Conservation (phyloP, 257 asterid genomes). For the Solanum rostratum region DNA sequence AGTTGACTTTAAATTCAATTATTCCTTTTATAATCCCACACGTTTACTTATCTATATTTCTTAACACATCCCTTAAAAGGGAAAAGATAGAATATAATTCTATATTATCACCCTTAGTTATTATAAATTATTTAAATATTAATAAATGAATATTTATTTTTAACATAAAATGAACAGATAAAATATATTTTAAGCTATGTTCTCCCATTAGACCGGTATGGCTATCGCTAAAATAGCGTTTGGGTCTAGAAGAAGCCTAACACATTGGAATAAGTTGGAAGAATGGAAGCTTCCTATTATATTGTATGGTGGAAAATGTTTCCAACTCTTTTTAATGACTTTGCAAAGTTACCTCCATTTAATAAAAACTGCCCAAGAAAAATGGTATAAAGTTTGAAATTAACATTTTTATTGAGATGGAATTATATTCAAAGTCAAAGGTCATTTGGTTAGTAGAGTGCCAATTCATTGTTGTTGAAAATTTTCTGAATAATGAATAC, state of each 20-base stretch:
- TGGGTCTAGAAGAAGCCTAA: background rate
- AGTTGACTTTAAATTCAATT: background rate
- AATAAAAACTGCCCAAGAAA: background rate
- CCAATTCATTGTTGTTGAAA: background rate
- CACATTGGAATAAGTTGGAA: background rate
- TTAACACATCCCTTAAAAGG: accelerated
- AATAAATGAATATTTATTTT: background rate
- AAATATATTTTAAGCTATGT: background rate
- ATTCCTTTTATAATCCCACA: background rate
- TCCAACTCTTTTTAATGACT: background rate
- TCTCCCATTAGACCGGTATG: background rate
- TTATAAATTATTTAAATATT: background rate
- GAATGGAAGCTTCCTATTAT: background rate
- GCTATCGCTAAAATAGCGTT: background rate
- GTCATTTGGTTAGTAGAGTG: background rate
- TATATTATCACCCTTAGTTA: background rate
- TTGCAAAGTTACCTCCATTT: background rate
- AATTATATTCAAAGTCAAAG: background rate
- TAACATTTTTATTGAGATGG: background rate
- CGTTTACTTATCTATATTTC: background rate
- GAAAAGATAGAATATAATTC: background rate
- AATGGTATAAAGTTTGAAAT: background rate
- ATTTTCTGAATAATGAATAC: background rate
- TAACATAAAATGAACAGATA: background rate
- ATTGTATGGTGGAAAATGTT: background rate